Conservation (phyloP, 176 grass and related monocot genomes). For the Juncus effusus region DNA sequence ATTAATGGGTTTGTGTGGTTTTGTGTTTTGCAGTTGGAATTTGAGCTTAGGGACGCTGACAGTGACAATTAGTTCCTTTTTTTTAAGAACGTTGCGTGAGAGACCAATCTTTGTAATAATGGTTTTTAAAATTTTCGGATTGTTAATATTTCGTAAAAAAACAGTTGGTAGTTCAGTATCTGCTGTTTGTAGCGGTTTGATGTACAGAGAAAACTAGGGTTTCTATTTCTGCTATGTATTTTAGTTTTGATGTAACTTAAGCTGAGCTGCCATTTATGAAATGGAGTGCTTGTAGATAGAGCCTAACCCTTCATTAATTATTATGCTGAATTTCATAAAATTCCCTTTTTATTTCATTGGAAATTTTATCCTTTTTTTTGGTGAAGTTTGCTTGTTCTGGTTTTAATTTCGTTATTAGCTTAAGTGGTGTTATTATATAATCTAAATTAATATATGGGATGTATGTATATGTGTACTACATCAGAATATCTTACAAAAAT, state of each 20-base stretch:
- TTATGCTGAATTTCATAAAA: not conserved
- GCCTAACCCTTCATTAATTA: not conserved
- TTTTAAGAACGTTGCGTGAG: no score
- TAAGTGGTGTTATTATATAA: not conserved
- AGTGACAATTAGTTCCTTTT: not conserved
- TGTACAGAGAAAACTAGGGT: conserved; percentile 15
- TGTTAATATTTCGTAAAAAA: no score
- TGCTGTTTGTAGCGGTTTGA: no score
- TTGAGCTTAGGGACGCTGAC: conserved; percentile 27
- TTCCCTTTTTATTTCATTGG: not conserved
- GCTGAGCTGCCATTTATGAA: not conserved
- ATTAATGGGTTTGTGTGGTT: not conserved
- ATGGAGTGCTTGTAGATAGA: conserved; percentile 13
- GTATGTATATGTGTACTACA: no score
- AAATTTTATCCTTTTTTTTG: not conserved
- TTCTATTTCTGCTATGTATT: not conserved
- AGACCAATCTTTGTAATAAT: no score
- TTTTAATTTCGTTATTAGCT: not conserved
- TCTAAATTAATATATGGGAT: not conserved
- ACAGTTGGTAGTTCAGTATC: no score
- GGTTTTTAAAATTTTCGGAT: not conserved
- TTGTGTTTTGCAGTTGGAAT: conserved; percentile 52
- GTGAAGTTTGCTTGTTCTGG: not conserved
- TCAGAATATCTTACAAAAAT: no score
- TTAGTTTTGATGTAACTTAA: conserved; percentile 9